Percentiles rank a stretch among this genome's conserved stretches.
phyloP scores from a whole-genome alignment of 805 yeast species.

The Myxozyma sirexii region DNA sequence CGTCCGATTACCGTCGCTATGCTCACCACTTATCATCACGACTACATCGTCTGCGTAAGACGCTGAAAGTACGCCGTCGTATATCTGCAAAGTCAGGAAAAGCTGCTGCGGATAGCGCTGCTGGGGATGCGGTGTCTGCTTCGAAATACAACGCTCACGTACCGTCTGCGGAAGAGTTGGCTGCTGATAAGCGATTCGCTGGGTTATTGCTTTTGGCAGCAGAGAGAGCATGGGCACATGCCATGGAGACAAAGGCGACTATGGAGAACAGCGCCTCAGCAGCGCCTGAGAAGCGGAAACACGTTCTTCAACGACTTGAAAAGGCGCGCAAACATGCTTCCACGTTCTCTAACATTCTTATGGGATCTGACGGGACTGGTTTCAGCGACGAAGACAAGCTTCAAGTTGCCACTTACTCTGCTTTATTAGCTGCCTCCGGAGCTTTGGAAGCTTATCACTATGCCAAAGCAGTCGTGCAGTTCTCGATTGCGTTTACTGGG shows the following conservation, averaged over 20 bases:
- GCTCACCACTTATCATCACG: slow-evolving; percentile 64
- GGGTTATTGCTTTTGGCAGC: slow-evolving; percentile 63
- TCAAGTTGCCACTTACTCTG: slow-evolving; percentile 39
- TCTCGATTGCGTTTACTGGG: slow-evolving; percentile 63
- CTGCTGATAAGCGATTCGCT: slow-evolving; percentile 55
- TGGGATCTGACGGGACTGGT: slow-evolving; percentile 25
- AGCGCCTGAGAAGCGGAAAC: slow-evolving; percentile 48
- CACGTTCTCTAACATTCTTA: slow-evolving; percentile 1
- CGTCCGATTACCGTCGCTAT: slow-evolving; percentile 70
- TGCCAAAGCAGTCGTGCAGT: slow-evolving; percentile 53
- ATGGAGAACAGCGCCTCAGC: slow-evolving; percentile 18
- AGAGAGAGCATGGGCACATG: slow-evolving; percentile 75
- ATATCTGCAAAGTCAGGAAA: slow-evolving; percentile 65
- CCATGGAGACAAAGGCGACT: slow-evolving; percentile 59
- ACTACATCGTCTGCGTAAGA: slow-evolving; percentile 65
- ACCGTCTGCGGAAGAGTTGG: slow-evolving; percentile 55
- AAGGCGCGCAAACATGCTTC: slow-evolving; percentile 51
- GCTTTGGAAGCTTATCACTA: slow-evolving; percentile 60
- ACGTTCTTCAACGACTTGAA: slow-evolving; percentile 67
- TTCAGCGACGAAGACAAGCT: slow-evolving; percentile 30
- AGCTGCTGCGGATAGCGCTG: slow-evolving; percentile 7
- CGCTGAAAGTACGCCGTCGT: slow-evolving; percentile 59
- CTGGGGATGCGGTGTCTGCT: neutral
- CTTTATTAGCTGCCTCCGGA: slow-evolving; percentile 57
- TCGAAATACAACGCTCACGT: slow-evolving; percentile 45